Evolutionary conservation across 768 basidiomycete species (phyloP).

Genomic region (Tephrocybe sp.): DNA sequence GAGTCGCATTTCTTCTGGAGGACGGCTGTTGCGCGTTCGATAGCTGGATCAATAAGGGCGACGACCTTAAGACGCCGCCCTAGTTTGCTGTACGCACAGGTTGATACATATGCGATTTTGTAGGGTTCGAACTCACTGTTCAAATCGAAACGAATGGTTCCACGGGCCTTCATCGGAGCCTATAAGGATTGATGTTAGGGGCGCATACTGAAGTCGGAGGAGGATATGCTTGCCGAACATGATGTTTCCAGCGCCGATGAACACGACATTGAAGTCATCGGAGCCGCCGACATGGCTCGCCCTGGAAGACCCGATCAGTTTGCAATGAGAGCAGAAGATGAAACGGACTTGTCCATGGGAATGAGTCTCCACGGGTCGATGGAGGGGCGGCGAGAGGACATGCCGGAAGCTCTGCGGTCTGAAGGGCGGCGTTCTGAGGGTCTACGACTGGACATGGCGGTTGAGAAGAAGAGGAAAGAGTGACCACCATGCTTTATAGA

Average conservation of each 20-base stretch:
- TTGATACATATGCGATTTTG: slow-evolving; percentile 12
- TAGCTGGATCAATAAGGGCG: slow-evolving; percentile 89
- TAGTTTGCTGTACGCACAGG: slow-evolving; percentile 64
- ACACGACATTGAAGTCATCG: slow-evolving; percentile 90
- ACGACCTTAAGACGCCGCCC: slow-evolving; percentile 95
- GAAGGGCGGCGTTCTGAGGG: slow-evolving; percentile 51
- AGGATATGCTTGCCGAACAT: slow-evolving; percentile 76
- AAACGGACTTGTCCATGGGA: slow-evolving; percentile 74
- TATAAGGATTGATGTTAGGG: slow-evolving; percentile 26
- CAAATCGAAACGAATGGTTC: slow-evolving; percentile 91
- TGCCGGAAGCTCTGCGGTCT: slow-evolving; percentile 37
- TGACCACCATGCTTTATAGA: slow-evolving; percentile 12
- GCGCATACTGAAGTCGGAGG: not conserved
- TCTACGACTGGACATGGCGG: slow-evolving; percentile 41
- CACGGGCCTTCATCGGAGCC: slow-evolving; percentile 89
- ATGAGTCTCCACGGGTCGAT: slow-evolving; percentile 78
- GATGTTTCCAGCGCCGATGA: slow-evolving; percentile 95
- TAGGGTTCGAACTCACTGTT: slow-evolving; percentile 56
- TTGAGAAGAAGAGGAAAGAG: slow-evolving; percentile 8
- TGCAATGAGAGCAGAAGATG: slow-evolving; percentile 3
- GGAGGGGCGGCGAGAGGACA: slow-evolving; percentile 63
- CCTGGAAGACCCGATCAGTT: slow-evolving; percentile 29
- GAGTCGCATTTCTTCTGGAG: slow-evolving; percentile 90
- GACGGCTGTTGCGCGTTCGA: slow-evolving; percentile 75
- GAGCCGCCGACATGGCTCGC: slow-evolving; percentile 53